Base-by-base conservation (phyloP, 306 rosid genomes). In the Acacia melanoxylon region DNA sequence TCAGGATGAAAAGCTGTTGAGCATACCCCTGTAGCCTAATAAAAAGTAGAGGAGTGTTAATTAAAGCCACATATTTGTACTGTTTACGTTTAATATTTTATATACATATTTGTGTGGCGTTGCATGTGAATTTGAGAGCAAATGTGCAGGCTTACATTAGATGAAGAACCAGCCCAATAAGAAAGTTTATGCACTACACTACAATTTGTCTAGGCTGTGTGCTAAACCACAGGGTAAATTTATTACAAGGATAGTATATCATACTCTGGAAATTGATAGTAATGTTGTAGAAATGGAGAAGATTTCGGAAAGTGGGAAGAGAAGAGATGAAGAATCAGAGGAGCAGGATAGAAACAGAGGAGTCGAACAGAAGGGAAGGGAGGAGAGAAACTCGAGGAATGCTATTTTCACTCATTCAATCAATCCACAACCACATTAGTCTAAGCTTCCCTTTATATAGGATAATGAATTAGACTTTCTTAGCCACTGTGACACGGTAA, bases 1-100 rank as follows among this genome's bases (percentile, higher is more conserved):
- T 93, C 94, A 24, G 97, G 97, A 76, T 93, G 95, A 82, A 93
- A 93, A 56, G 91, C 75, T 76, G 91, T 86, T 77, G 91, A 85
- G 12, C 91, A 83, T 72, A 93, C 92, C 74, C 90, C 97, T 12
- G 94, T 71, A 72, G 90, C 89, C 95, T 93, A 82, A 85, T 80
- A 71, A 78, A 51, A 74, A 62, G 35, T 46, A 72, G 65, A 37
- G 33, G 25, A 33, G 49, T 37, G 80, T 40, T 54, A 68, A 72
- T n/a, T 27, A 49, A 6, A 49, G 42, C 22, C 41, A 13, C 35
- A 48, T 25, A 45, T 46, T 45, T 49, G 46, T 69, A 70, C 8
- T 35, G 12, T 31, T 31, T 68, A 9, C 44, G 56, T 22, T 44
- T 40, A 68, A 25, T 56, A 14, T 31, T 68, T 68, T 54, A 58